Percentiles rank a stretch among this genome's conserved stretches.
Conservation (phyloP, 2,329 filamentous ascomycete species). For the Chrysosphaeria jannelii region DNA sequence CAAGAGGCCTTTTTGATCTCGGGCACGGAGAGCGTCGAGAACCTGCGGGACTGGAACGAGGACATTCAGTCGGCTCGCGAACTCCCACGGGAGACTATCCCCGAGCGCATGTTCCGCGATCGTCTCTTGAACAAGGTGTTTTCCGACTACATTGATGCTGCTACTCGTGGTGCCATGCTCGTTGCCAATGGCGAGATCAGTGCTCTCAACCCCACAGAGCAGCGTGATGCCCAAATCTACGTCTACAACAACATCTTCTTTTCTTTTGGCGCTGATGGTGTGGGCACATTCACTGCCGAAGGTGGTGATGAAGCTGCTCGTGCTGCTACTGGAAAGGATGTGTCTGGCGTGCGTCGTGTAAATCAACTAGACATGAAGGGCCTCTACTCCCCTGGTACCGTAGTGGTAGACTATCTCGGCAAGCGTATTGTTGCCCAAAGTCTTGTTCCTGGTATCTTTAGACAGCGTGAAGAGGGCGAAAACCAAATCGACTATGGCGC, state of each 20-base stretch:
- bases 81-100: constrained; percentile 72
- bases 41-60: constrained; percentile 92
- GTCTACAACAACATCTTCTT: constrained; percentile 99
- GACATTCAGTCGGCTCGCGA: constrained; percentile 94
- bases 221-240: constrained; percentile 81
- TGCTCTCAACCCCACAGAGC: constrained; percentile 82
- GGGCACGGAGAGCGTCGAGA: constrained; percentile 81
- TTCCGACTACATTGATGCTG: constrained; percentile 90
- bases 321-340: constrained; percentile 89
- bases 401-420: constrained; percentile 88
- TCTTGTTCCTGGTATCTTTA: constrained; percentile 96
- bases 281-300: constrained; percentile 87
- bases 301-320: constrained; percentile 89
- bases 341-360: constrained; percentile 73
- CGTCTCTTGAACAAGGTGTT: constrained; percentile 84
- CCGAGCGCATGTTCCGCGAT: constrained; percentile 88
- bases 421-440: constrained; percentile 94
- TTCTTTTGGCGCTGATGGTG: constrained; percentile 89
- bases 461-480: constrained; percentile 88
- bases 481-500: constrained; percentile 98
- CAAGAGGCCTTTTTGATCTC: constrained; percentile 80
- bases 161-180: constrained; percentile 67
- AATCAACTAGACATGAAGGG: constrained; percentile 93
- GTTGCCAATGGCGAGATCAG: constrained; percentile 81
- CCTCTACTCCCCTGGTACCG: constrained; percentile 81